Evolutionary conservation across 441 rosid genomes (phyloP).

Genomic region (Mallotus repandus): DNA sequence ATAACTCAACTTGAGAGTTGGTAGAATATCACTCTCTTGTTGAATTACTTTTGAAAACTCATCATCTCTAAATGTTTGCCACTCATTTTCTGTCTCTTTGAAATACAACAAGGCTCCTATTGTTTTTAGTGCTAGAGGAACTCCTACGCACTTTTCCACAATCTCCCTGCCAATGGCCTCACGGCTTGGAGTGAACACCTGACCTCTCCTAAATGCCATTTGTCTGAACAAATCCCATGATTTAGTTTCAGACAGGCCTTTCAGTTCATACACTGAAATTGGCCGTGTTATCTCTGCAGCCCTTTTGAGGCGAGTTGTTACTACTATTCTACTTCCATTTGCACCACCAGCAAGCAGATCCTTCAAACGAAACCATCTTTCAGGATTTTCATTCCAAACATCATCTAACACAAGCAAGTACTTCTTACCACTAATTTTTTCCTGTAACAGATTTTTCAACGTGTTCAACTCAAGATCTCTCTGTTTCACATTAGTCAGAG

Average conservation of each 20-base stretch:
- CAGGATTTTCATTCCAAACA: not conserved
- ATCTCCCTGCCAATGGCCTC: slow-evolving; percentile 21
- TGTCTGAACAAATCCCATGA: slow-evolving; percentile 20
- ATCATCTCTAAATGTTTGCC: slow-evolving; percentile 17
- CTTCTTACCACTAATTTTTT: not conserved
- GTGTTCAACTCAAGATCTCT: not conserved
- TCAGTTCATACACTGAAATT: slow-evolving; percentile 8
- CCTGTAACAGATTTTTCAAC: not conserved
- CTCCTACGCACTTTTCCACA: slow-evolving; percentile 25
- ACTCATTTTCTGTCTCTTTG: not conserved
- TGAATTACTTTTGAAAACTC: slow-evolving; percentile 4
- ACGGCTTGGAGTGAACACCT: not conserved
- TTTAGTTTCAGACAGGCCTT: slow-evolving; percentile 4
- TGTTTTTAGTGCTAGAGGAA: slow-evolving; percentile 27
- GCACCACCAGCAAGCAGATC: not conserved
- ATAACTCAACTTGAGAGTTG: slow-evolving; percentile 23
- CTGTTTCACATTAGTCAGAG: not conserved
- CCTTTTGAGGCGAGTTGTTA: slow-evolving; percentile 23
- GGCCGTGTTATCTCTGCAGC: slow-evolving; percentile 15
- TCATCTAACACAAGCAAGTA: slow-evolving; percentile 17
- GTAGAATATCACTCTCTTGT: not conserved
- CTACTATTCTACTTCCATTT: slow-evolving; percentile 24
- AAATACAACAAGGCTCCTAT: slow-evolving; percentile 20
- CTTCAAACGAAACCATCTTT: not conserved
- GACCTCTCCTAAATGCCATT: slow-evolving; percentile 14